Evolutionary conservation across 2,329 filamentous ascomycete genomes (phyloP).

Genomic region (Paecilomyces formosus): DNA sequence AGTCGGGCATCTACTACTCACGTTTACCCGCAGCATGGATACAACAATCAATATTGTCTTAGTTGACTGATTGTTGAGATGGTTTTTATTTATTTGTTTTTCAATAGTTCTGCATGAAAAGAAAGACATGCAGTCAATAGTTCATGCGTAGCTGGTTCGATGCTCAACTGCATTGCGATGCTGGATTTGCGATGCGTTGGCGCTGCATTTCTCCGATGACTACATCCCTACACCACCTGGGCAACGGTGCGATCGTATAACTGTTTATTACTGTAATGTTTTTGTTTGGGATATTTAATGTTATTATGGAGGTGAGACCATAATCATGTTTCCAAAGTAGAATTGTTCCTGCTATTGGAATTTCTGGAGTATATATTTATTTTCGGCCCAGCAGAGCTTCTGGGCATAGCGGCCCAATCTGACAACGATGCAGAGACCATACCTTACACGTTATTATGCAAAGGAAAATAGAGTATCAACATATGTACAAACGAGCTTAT

Average conservation of each 20-base stretch:
- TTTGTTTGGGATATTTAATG: neutral
- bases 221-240: neutral
- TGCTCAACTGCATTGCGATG: neutral
- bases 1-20: neutral
- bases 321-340: too few relatives aligned
- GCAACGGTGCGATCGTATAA: neutral
- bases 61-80: neutral
- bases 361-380: too few relatives aligned
- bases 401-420: too few relatives aligned
- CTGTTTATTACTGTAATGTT: neutral
- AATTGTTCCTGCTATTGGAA: too few relatives aligned
- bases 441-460: too few relatives aligned
- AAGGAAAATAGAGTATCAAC: neutral
- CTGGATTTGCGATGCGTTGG: neutral
- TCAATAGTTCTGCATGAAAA: neutral
- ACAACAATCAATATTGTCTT: neutral
- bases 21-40: neutral
- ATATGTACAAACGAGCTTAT: neutral
- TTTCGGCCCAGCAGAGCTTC: too few relatives aligned
- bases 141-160: neutral
- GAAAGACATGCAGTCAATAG: neutral
- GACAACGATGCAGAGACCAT: too few relatives aligned
- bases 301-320: too few relatives aligned
- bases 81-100: neutral
- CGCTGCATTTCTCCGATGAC: neutral